Percentiles rank a stretch among this genome's conserved stretches.
Conservation (phyloP, 495 filamentous ascomycete species). For the Pseudevernia furfuracea region DNA sequence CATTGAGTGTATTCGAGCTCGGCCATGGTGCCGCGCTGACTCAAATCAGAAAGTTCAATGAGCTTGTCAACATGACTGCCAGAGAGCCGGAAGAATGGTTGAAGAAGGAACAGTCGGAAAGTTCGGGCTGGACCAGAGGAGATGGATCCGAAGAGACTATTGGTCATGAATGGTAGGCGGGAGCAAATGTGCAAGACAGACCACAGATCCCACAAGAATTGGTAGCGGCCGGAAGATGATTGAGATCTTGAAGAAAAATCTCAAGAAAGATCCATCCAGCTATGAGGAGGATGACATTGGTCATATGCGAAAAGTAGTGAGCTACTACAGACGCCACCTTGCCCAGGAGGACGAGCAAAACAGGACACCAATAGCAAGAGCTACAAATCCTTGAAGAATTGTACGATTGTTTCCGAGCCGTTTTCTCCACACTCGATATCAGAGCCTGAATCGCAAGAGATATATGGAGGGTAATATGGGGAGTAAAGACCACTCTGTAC, state of each 20-base stretch:
- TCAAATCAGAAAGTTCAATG: conserved; percentile 53
- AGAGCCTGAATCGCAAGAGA: not conserved
- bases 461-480: too few species aligned
- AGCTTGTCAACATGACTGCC: conserved; percentile 60
- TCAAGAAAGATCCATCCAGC: conserved; percentile 43
- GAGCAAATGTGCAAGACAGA: not conserved
- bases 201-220: not conserved
- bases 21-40: not conserved
- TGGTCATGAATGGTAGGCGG: conserved; percentile 53
- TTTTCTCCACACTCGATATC: conserved; percentile 38
- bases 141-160: conserved; percentile 55
- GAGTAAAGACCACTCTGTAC: not conserved
- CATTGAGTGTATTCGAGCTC: conserved; percentile 35
- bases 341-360: conserved; percentile 57
- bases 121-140: conserved; percentile 50
- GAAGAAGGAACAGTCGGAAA: conserved; percentile 43
- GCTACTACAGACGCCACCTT: conserved; percentile 55
- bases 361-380: conserved; percentile 47
- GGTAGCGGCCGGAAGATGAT: conserved; percentile 55
- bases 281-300: conserved; percentile 51
- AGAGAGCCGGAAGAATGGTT: conserved; percentile 57
- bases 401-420: conserved; percentile 36
- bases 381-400: conserved; percentile 58
- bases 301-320: conserved; percentile 60
- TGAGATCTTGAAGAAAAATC: conserved; percentile 54